Conservation (phyloP, 164 flowering plant genomes). For the Annona cherimola region DNA sequence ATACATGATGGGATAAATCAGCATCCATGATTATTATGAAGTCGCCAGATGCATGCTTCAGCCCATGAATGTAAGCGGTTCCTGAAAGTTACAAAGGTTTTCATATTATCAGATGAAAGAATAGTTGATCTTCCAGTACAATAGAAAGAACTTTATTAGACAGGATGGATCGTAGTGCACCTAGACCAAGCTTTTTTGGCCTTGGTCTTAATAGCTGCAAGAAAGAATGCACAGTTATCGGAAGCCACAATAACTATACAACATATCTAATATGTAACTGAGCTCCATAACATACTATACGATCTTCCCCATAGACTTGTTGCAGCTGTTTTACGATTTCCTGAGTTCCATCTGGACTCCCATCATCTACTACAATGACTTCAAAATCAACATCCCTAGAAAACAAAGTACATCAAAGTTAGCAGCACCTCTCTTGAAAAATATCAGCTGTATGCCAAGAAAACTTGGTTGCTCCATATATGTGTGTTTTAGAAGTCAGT, state of each 20-base stretch:
- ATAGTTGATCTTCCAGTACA: neutral
- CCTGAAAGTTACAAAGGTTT: slow-evolving; percentile 42
- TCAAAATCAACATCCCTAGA: slow-evolving; percentile 60
- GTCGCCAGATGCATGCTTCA: slow-evolving; percentile 91
- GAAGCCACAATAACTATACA: neutral
- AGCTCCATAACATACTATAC: slow-evolving; percentile 49
- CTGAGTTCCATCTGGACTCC: slow-evolving; percentile 82
- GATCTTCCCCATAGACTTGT: slow-evolving; percentile 83
- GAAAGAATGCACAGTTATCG: slow-evolving; percentile 1
- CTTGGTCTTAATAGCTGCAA: slow-evolving; percentile 84
- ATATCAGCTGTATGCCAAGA: neutral
- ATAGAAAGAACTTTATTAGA: neutral
- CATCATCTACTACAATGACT: slow-evolving; percentile 70
- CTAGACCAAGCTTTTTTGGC: slow-evolving; percentile 92
- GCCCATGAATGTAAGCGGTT: slow-evolving; percentile 87
- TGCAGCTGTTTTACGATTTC: slow-evolving; percentile 80
- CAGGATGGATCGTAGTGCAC: slow-evolving; percentile 27
- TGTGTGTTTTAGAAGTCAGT: no score
- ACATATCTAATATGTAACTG: slow-evolving; percentile 1
- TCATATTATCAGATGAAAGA: neutral
- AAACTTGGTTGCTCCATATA: no score
- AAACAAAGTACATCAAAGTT: slow-evolving; percentile 1
- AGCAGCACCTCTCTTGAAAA: neutral
- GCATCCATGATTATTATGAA: slow-evolving; percentile 98
- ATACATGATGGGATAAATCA: slow-evolving; percentile 98